Evolutionary conservation across 73 alveolate species (phyloP).

Genomic region (Tetrahymena borealis): DNA sequence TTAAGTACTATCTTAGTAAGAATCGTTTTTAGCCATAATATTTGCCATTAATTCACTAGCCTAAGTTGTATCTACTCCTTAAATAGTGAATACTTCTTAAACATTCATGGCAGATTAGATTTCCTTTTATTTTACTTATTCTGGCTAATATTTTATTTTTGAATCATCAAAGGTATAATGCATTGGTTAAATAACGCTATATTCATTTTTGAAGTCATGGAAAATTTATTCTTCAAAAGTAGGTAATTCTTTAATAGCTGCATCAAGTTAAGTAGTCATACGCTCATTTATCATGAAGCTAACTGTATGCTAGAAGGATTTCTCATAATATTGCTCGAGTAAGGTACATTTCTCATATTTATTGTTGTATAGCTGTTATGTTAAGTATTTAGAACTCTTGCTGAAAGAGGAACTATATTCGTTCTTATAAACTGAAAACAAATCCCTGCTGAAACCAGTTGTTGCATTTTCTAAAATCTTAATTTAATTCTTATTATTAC

Average conservation of each 20-base stretch:
- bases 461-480: not conserved
- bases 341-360: not conserved
- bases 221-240: not conserved
- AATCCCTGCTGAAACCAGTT: not conserved
- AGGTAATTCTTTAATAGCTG: not conserved
- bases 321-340: not conserved
- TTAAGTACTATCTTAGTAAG: not conserved
- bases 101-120: not conserved
- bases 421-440: not conserved
- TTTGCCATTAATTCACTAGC: not conserved
- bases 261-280: not conserved
- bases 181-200: not conserved
- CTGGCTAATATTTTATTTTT: not conserved
- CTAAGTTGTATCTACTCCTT: not conserved
- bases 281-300: not conserved
- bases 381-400: not conserved
- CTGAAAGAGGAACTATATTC: not conserved
- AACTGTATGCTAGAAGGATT: not conserved
- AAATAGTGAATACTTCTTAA: not conserved
- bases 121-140: not conserved
- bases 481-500: not conserved
- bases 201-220: not conserved
- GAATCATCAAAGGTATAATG: not conserved
- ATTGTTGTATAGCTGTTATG: not conserved
- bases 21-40: not conserved